Base-by-base conservation (phyloP, 495 filamentous ascomycete genomes). In the Penicillium subrubescens region DNA sequence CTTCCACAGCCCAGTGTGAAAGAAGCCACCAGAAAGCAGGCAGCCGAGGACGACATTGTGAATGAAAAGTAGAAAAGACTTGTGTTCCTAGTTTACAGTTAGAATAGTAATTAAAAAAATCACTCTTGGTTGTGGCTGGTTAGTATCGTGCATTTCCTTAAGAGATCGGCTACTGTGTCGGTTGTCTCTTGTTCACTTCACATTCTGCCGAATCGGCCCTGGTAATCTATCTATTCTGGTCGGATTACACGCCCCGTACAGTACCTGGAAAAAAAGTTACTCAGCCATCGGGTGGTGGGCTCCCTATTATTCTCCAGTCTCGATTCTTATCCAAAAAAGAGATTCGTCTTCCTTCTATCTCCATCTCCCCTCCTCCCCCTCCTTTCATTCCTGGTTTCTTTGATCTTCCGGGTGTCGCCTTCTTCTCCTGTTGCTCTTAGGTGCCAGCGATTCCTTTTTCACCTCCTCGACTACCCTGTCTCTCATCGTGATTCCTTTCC, bases 181-280 rank as follows among this genome's bases (percentile, higher is more conserved):
- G 25, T 12, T 10, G 21, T 7, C 46, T 19, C 41, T 19, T 19
- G 1, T 11, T 5, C 29, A n/a, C 6, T 31, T 31, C 31, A 33
- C 25, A 5, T 6, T 33, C 17, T 12, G 15, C 15, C 6, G 33
- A 25, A 8, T 14, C 15, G 35, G 64, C 52, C 58, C 65, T 66
- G 65, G 70, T 73, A 71, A 73, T 68, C 25, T 63, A 73, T 68
- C 25, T 63, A 71, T 64, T 64, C 27, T n/a, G 41, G 54, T n/a
- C 35, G 23, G 21, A 46, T 64, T 61, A 68, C 66, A 27, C 31
- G 21, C 1, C 17, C 53, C 35, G 51, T 65, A 70, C 66, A 66
- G 71, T 73, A 57, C 71, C 69, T 71, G 69, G 63, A 65, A 67
- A 71, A 67, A 71, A 66, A 63, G 66, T 73, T 73, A 73, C 64